Percentiles rank a stretch among this genome's conserved stretches.
Evolutionary conservation across 768 basidiomycete genomes (phyloP).

Genomic region (Rhizopogon salebrosus): DNA sequence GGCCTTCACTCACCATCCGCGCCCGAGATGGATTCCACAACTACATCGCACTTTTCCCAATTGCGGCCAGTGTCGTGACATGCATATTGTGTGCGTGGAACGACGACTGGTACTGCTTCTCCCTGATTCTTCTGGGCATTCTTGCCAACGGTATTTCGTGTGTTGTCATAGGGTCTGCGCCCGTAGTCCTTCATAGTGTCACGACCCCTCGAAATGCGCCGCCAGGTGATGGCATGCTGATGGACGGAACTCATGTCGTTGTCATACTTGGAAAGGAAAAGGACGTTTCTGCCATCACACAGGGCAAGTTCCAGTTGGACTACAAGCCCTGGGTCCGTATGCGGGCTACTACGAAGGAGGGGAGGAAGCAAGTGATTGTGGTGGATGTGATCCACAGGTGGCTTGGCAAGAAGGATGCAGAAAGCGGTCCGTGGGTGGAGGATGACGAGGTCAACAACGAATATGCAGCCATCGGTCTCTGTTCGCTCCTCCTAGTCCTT

Average conservation of each 20-base stretch:
- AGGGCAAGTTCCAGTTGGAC: conserved; percentile 14
- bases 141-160: conserved; percentile 23
- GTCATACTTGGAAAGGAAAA: conserved; percentile 13
- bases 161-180: conserved; percentile 18
- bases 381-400: neutral
- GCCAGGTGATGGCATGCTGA: conserved; percentile 13
- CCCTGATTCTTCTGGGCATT: conserved; percentile 27
- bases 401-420: neutral
- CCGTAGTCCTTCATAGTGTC: conserved; percentile 2
- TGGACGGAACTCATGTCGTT: conserved; percentile 5
- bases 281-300: conserved; percentile 12
- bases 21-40: conserved; percentile 5
- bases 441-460: conserved; percentile 3
- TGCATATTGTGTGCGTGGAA: conserved; percentile 19
- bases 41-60: conserved; percentile 17
- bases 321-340: conserved; percentile 10
- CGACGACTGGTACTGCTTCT: conserved; percentile 26
- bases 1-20: neutral
- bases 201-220: conserved; percentile 6
- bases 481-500: conserved; percentile 11
- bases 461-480: conserved; percentile 11
- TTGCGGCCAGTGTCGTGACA: conserved; percentile 16
- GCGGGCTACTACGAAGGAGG: conserved; percentile 2
- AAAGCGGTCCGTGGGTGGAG: conserved; percentile 2
- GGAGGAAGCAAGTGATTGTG: neutral